Conservation (phyloP, 208 protist genomes). For the Lotmaria passim region DNA sequence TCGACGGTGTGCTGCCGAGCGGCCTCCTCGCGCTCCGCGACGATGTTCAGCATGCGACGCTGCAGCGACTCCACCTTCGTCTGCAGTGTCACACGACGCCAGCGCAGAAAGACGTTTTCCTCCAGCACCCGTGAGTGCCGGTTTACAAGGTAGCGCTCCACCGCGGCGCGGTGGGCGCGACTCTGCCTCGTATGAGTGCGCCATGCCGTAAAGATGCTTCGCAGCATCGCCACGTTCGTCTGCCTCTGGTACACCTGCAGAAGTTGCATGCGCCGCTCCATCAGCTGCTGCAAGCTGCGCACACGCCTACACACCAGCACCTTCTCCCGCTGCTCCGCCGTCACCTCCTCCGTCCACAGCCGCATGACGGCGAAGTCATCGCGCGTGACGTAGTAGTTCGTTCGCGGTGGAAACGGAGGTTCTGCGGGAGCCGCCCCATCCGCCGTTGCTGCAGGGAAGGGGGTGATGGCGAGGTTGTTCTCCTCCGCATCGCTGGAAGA, state of each 20-base stretch:
- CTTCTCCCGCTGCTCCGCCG: slow-evolving; percentile 44
- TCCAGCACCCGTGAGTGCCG: slow-evolving; percentile 36
- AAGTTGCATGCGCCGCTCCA: slow-evolving; percentile 55
- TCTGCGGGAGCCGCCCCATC: neutral
- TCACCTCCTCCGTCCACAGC: slow-evolving; percentile 70
- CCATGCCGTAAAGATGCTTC: slow-evolving; percentile 60
- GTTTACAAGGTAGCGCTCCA: slow-evolving; percentile 42
- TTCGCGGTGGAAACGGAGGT: slow-evolving; percentile 29
- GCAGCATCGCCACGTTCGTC: slow-evolving; percentile 37
- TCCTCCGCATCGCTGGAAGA: neutral
- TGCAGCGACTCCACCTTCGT: slow-evolving; percentile 44
- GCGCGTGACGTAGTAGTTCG: slow-evolving; percentile 37
- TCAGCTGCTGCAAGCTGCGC: slow-evolving; percentile 44
- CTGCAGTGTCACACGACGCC: slow-evolving; percentile 66
- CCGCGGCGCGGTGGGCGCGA: slow-evolving; percentile 36
- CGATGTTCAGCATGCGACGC: slow-evolving; percentile 37
- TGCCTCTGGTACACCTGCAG: slow-evolving; percentile 52
- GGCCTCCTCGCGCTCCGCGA: slow-evolving; percentile 13
- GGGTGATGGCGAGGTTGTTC: too few relatives aligned
- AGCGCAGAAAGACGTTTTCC: slow-evolving; percentile 72
- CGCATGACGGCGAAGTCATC: slow-evolving; percentile 58
- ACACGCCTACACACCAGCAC: slow-evolving; percentile 37
- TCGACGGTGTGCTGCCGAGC: slow-evolving; percentile 16
- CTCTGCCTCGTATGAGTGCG: slow-evolving; percentile 35
- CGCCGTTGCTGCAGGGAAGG: neutral